Evolutionary conservation across 1,284 basidiomycete species (phyloP).

Genomic region (Moesziomyces antarcticus): DNA sequence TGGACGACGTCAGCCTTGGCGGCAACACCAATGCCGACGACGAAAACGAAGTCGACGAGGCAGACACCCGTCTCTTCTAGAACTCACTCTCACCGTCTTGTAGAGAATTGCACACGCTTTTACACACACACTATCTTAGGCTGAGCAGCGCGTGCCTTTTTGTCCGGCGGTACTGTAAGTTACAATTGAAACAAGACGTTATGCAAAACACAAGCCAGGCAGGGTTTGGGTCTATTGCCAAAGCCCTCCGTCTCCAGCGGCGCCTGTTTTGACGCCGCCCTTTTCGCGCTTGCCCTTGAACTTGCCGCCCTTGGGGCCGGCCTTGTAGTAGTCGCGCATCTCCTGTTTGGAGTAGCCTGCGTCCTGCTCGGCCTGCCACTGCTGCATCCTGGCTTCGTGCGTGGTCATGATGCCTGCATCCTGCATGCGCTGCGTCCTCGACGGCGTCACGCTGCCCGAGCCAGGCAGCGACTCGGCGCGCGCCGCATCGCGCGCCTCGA

Average conservation of each 20-base stretch:
- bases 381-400: slow-evolving; percentile 48
- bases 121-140: background rate
- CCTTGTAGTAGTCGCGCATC: slow-evolving; percentile 61
- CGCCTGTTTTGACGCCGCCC: slow-evolving; percentile 56
- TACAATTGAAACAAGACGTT: background rate
- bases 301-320: slow-evolving; percentile 58
- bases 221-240: slow-evolving; percentile 40
- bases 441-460: slow-evolving; percentile 44
- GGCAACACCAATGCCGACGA: slow-evolving; percentile 11
- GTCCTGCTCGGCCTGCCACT: slow-evolving; percentile 54
- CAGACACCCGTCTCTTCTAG: slow-evolving; percentile 7
- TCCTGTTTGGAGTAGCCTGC: slow-evolving; percentile 49
- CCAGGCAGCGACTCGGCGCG: slow-evolving; percentile 36
- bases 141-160: no score
- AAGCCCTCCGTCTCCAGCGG: slow-evolving; percentile 49
- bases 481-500: slow-evolving; percentile 47
- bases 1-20: slow-evolving; percentile 45
- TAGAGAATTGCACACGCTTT: background rate
- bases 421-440: slow-evolving; percentile 51
- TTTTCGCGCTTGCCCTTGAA: slow-evolving; percentile 60
- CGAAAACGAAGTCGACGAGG: slow-evolving; percentile 17
- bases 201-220: background rate
- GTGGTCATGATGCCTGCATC: slow-evolving; percentile 54
- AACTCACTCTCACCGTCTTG: background rate
- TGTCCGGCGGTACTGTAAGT: no score